Conservation (phyloP, 73 alveolate species). For the Paramecium pentaurelia region DNA sequence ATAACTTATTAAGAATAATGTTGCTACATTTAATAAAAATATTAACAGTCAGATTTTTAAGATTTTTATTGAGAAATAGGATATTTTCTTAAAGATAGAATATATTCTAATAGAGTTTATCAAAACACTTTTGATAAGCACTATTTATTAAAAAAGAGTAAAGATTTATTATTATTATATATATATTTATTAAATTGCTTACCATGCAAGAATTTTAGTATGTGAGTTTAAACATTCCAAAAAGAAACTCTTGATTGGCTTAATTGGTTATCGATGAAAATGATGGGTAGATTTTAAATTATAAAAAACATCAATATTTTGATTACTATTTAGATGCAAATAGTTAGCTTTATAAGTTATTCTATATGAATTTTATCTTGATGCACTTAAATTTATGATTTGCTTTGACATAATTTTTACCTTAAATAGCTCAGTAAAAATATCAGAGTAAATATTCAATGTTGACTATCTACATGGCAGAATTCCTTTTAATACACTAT, state of each 20-base stretch:
- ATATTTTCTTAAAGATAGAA: not conserved
- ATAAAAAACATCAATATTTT: not conserved
- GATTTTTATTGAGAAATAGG: not conserved
- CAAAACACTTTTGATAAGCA: not conserved
- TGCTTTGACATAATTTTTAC: not conserved
- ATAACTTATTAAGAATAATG: not conserved
- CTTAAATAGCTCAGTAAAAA: not conserved
- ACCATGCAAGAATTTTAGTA: conserved; percentile 6
- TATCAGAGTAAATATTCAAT: not conserved
- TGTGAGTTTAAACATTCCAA: conserved; percentile 50
- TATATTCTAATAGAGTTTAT: not conserved
- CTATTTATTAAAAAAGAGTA: not conserved
- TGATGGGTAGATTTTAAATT: conserved; percentile 43
- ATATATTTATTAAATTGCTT: not conserved
- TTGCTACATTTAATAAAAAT: not conserved
- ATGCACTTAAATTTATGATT: not conserved
- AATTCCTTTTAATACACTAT: not conserved
- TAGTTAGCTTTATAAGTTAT: not conserved
- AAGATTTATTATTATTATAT: not conserved
- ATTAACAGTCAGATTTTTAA: not conserved
- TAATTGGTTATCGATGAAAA: conserved; percentile 76
- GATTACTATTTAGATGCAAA: not conserved
- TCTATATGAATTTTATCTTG: not conserved
- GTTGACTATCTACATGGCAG: not conserved
- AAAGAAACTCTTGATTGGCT: conserved; percentile 57